A percentile compares a stretch with the other conserved stretches of the same genome.
Evolutionary conservation across 306 rosid species (phyloP).

Genomic region (Begonia fuchsioides): DNA sequence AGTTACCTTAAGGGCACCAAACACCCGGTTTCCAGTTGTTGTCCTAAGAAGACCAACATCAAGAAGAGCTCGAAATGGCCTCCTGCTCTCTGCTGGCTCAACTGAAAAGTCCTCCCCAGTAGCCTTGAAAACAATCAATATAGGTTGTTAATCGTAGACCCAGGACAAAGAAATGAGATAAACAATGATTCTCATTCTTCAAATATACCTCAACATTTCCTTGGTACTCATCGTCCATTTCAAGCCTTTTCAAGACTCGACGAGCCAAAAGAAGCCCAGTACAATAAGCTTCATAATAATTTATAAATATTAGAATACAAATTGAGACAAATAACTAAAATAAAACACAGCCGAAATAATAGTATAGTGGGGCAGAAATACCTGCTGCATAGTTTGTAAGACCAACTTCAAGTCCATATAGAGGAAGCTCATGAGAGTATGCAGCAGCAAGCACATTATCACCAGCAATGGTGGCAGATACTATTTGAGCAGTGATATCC

Average conservation of each 20-base stretch:
- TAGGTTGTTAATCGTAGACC: no score
- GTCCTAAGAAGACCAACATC: slow-evolving; percentile 80
- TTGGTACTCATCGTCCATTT: slow-evolving; percentile 70
- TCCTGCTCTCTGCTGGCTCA: slow-evolving; percentile 75
- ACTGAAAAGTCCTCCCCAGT: slow-evolving; percentile 85
- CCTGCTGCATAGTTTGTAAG: slow-evolving; percentile 94
- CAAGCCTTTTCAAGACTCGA: slow-evolving; percentile 52
- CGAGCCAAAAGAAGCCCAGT: slow-evolving; percentile 91
- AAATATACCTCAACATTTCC: slow-evolving; percentile 75
- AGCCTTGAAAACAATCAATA: slow-evolving; percentile 25
- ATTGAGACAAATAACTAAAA: not conserved
- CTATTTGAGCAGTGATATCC: slow-evolving; percentile 51
- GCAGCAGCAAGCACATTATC: slow-evolving; percentile 76
- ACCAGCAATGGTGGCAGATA: slow-evolving; percentile 79
- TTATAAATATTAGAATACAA: no score
- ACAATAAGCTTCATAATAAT: slow-evolving; percentile 50
- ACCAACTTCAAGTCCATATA: slow-evolving; percentile 68
- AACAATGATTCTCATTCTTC: no score
- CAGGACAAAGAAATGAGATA: no score
- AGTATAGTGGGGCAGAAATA: slow-evolving; percentile 4
- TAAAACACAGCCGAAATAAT: not conserved
- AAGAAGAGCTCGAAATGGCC: slow-evolving; percentile 96
- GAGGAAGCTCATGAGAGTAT: slow-evolving; percentile 62
- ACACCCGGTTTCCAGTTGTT: slow-evolving; percentile 79
- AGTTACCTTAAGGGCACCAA: slow-evolving; percentile 77